Conservation (phyloP, 2,329 filamentous ascomycete genomes). For the Fusarium gaditjirri region DNA sequence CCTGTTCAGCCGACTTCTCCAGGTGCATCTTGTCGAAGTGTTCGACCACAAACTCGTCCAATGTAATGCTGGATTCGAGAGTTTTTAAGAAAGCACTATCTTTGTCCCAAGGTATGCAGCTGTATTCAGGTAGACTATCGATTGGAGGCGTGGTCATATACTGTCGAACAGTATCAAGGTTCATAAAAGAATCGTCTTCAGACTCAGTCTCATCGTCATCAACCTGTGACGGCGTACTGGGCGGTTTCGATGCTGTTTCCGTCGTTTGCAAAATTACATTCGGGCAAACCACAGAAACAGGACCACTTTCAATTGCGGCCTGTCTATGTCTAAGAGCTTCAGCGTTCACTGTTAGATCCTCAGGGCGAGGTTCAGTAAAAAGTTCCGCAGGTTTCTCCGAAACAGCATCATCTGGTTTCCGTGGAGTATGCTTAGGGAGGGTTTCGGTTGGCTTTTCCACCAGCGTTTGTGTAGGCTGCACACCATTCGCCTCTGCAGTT, state of each 20-base stretch:
- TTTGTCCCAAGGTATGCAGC: conserved; percentile 59
- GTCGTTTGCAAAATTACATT: conserved; percentile 42
- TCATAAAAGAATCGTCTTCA: conserved; percentile 62
- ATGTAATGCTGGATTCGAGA: conserved; percentile 52
- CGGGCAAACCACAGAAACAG: conserved; percentile 11
- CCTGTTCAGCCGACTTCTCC: conserved; percentile 52
- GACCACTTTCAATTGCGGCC: background rate
- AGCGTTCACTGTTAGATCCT: background rate
- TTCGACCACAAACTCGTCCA: conserved; percentile 59
- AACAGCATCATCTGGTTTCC: background rate
- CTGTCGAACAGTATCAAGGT: conserved; percentile 60
- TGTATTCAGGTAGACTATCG: conserved; percentile 63
- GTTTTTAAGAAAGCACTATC: conserved; percentile 58
- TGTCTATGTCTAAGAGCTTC: background rate
- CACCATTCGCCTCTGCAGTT: background rate
- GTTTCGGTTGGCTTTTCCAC: background rate
- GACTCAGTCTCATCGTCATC: conserved; percentile 66
- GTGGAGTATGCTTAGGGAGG: background rate
- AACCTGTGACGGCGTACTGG: conserved; percentile 61
- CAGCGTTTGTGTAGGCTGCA: background rate
- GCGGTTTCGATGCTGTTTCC: conserved; percentile 49
- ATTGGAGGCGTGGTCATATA: conserved; percentile 65
- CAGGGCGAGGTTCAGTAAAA: background rate
- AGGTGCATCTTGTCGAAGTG: conserved; percentile 57
- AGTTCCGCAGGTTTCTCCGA: background rate